phyloP scores from a whole-genome alignment of 2,329 filamentous ascomycete species.

The Monosporascus sp. region DNA sequence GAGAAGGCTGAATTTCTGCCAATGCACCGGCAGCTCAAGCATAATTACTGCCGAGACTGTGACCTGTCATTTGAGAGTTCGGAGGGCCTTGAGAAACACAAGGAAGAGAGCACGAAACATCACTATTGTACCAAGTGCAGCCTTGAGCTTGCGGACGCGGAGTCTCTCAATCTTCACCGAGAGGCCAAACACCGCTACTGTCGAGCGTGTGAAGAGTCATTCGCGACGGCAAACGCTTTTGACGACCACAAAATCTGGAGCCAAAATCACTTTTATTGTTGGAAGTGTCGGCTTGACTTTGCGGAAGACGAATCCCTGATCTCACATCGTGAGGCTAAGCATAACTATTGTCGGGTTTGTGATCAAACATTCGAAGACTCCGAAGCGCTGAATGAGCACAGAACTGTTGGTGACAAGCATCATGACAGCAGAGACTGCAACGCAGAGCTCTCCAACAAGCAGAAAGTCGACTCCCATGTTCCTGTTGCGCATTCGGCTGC shows the following conservation, averaged over 20 bases:
- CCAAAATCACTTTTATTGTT: background rate
- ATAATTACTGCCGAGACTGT: background rate
- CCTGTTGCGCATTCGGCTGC: no score
- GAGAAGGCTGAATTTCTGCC: no score
- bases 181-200: constrained; percentile 2
- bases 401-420: no score
- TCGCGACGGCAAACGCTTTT: background rate
- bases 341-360: no score
- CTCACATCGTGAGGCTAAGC: no score
- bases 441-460: no score
- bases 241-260: background rate
- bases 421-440: no score
- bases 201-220: background rate
- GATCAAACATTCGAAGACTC: no score
- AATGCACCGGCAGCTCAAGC: no score
- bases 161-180: background rate
- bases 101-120: background rate
- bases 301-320: background rate
- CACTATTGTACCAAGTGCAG: constrained; percentile 2
- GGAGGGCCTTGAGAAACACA: background rate
- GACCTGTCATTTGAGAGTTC: background rate
- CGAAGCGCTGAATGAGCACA: no score
- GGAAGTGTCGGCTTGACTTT: background rate
- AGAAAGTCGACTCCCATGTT: no score
- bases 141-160: background rate